phyloP scores from a whole-genome alignment of 257 asterid genomes.

The Fraxinus cuspidata region DNA sequence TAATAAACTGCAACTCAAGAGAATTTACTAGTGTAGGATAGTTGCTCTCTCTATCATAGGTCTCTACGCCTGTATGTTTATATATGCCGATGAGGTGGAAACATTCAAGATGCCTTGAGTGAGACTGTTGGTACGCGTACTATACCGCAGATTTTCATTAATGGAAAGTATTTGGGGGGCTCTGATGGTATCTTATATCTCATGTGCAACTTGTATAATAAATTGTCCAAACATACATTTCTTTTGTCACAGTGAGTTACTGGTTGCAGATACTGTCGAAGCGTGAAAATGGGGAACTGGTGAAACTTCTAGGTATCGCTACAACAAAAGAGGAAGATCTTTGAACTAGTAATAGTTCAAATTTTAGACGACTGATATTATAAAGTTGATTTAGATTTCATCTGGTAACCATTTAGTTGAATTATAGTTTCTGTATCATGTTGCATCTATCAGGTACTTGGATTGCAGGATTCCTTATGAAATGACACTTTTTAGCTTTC shows the following conservation, averaged over 20 bases:
- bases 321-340: constrained; percentile 55
- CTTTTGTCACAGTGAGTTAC: constrained; percentile 15
- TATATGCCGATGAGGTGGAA: constrained; percentile 67
- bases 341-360: constrained; percentile 33
- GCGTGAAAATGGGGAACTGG: constrained; percentile 79
- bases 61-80: neutral
- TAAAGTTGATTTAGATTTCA: neutral
- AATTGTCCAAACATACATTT: neutral
- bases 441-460: too few relatives aligned
- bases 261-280: constrained; percentile 67
- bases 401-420: neutral
- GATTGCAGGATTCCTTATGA: neutral
- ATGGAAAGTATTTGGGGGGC: constrained; percentile 94
- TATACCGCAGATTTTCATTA: constrained; percentile 87
- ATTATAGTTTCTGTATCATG: neutral
- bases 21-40: neutral
- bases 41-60: neutral
- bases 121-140: constrained; percentile 73
- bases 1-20: neutral
- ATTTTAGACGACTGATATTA: neutral
- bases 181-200: constrained; percentile 69
- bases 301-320: constrained; percentile 57
- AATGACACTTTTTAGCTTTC: neutral
- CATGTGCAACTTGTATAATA: neutral
- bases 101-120: constrained; percentile 75